These are phyloP conservation scores for Arxiozyma bovina DNA, from an alignment of 1,139 yeast genomes.

Conservation along the genomic window DNA sequence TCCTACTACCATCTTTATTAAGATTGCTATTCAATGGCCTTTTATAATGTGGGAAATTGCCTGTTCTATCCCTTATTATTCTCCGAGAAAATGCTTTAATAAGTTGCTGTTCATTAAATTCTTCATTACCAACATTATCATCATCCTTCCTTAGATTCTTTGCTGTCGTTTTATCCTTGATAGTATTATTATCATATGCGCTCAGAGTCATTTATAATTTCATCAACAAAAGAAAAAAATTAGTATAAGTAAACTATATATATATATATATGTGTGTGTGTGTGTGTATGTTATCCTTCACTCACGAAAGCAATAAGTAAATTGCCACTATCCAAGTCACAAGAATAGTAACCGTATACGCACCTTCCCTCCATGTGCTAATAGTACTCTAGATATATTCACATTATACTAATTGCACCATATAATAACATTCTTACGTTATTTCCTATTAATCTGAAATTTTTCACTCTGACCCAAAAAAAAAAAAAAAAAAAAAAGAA, in stretches of 20 bases:
- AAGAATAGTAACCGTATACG: no score
- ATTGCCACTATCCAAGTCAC: neutral
- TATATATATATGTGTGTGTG: no score
- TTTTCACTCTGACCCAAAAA: neutral
- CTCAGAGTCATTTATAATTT: neutral
- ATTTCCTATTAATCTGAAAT: neutral
- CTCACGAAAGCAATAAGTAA: no score
- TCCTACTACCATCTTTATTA: no score
- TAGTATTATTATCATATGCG: neutral
- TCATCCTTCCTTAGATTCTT: neutral
- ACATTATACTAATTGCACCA: no score
- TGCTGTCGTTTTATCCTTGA: neutral
- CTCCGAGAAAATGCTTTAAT: slow-evolving; percentile 24
- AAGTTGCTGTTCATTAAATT: neutral
- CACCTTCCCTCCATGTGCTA: no score
- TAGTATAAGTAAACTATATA: neutral
- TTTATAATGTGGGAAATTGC: slow-evolving; percentile 27
- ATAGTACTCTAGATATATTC: no score
- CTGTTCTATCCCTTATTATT: slow-evolving; percentile 27
- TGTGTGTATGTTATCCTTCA: no score
- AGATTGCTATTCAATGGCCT: slow-evolving; percentile 17
- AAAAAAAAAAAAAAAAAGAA: no score
- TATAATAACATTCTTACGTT: no score
- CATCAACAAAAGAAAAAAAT: no score
- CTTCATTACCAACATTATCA: neutral